Base-by-base conservation (phyloP, 2,329 filamentous ascomycete species). In the Fusarium sp. region DNA sequence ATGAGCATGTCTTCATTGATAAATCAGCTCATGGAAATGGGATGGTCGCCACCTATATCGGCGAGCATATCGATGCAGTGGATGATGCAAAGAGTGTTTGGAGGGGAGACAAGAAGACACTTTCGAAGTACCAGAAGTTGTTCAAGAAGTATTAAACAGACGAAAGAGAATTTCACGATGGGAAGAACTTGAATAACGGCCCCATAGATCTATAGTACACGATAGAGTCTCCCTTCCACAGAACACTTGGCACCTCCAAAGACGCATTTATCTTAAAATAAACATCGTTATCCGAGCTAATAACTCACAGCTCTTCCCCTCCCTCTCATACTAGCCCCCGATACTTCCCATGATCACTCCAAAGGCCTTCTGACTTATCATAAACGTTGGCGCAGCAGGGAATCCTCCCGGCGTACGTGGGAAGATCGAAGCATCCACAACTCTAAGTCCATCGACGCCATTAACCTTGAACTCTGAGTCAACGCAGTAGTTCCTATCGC, bases 361-460 rank as follows among this genome's bases (percentile, higher is more conserved):
- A 24, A 62, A 74, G 1, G 71, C 71, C 26, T 73, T 75, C n/a
- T 73, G 69, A 6, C 59, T 70, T 18, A 70, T 74, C 38, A 74
- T 28, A 36, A 74, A 74, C 2, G 72, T 74, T 1, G 72, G 72
- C 1, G 68, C 72, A 18, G 49, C 63, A 12, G 73, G 73, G 2
- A 75, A 75, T 22, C 60, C 69, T 22, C 69, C 73, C 0, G 72
- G 72, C 1, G 57, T 42, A 26, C 73, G 66, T 11, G 89, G 88
- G 66, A 88, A 91, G 10, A 87, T 82, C n/a, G 84, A 87, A 0
- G 88, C 89, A 81, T 91, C 90, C 4, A 91, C 89, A 11, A 91
- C 89, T 9, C 90, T 82, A 56, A 91, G 80, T 0, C 85, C 85
- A 3, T 83, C 79, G 1, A 89, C 85, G 3, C 88, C 88, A 24